These are phyloP conservation scores for Cymbopogon flexuosus DNA, from an alignment of 202 grass and related monocot genomes.

Conservation along the genomic window DNA sequence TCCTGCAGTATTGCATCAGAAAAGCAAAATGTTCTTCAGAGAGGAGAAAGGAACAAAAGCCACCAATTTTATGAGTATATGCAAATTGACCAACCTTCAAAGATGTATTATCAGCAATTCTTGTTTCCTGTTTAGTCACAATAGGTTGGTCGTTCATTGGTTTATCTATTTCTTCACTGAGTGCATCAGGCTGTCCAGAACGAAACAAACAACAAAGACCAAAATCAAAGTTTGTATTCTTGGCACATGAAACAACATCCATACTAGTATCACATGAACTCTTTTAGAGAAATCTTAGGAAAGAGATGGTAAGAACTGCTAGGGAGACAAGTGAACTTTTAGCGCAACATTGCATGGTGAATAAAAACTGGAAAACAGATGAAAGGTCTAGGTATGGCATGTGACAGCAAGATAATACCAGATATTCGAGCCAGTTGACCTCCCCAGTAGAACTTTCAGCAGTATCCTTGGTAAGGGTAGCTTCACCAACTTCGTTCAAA, in stretches of 20 bases:
- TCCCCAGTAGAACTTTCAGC: conserved; percentile 40
- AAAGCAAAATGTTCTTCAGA: conserved; percentile 17
- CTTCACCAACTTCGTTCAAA: conserved; percentile 55
- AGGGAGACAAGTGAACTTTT: neutral
- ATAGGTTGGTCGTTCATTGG: conserved; percentile 36
- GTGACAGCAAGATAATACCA: conserved; percentile 41
- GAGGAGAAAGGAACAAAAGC: neutral
- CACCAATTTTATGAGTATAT: conserved; percentile 17
- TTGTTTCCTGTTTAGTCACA: conserved; percentile 42
- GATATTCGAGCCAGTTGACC: conserved; percentile 50
- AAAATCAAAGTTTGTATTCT: neutral
- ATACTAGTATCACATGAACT: neutral
- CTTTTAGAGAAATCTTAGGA: neutral
- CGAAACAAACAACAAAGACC: conserved; percentile 3
- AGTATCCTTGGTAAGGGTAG: conserved; percentile 57
- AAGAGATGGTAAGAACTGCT: neutral
- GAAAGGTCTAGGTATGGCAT: conserved; percentile 2
- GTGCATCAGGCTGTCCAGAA: conserved; percentile 55
- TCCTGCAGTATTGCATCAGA: conserved; percentile 37
- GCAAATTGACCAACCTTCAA: conserved; percentile 45
- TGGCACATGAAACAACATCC: neutral
- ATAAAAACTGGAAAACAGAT: conserved; percentile 11
- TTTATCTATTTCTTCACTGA: conserved; percentile 72
- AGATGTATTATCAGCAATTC: conserved; percentile 34
- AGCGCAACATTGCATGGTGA: neutral